Percentiles rank a stretch among this genome's conserved stretches.
phyloP scores from a whole-genome alignment of 306 rosid genomes.

The Lathyrus sativus region DNA sequence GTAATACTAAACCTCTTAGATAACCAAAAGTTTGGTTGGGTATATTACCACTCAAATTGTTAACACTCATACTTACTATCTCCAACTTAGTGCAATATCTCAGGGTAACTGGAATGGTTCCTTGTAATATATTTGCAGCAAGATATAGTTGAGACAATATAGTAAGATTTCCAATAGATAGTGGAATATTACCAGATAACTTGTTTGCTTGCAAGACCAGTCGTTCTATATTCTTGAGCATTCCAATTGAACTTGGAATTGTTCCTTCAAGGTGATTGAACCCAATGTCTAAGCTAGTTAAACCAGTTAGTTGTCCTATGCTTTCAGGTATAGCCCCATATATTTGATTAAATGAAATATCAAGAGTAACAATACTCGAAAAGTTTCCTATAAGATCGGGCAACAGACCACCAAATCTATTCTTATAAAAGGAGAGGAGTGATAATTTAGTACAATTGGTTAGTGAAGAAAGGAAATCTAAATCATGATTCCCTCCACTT shows the following conservation, averaged over 20 bases:
- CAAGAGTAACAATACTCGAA: background rate
- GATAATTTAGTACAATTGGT: slow-evolving; percentile 33
- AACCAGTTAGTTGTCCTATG: slow-evolving; percentile 27
- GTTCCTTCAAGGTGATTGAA: slow-evolving; percentile 8
- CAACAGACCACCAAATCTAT: slow-evolving; percentile 34
- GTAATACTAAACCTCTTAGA: background rate
- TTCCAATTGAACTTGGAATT: slow-evolving; percentile 38
- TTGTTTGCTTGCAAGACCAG: background rate
- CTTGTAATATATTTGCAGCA: background rate
- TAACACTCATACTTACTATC: background rate
- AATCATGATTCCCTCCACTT: slow-evolving; percentile 24
- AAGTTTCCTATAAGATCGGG: slow-evolving; percentile 33
- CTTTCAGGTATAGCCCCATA: slow-evolving; percentile 35
- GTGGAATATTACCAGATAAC: slow-evolving; percentile 28
- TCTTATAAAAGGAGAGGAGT: fast-evolving
- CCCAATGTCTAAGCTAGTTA: background rate
- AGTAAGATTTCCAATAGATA: slow-evolving; percentile 31
- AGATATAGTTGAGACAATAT: slow-evolving; percentile 17
- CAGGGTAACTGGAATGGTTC: slow-evolving; percentile 33
- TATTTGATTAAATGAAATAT: background rate
- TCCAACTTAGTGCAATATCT: slow-evolving; percentile 23
- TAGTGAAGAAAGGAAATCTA: slow-evolving; percentile 39
- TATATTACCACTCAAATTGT: slow-evolving; percentile 33
- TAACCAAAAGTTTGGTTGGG: slow-evolving; percentile 25
- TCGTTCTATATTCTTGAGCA: slow-evolving; percentile 4